A percentile compares a stretch with the other conserved stretches of the same genome.
Evolutionary conservation across 176 grass and related monocot genomes (phyloP).

Genomic region (Phyllostachys edulis): DNA sequence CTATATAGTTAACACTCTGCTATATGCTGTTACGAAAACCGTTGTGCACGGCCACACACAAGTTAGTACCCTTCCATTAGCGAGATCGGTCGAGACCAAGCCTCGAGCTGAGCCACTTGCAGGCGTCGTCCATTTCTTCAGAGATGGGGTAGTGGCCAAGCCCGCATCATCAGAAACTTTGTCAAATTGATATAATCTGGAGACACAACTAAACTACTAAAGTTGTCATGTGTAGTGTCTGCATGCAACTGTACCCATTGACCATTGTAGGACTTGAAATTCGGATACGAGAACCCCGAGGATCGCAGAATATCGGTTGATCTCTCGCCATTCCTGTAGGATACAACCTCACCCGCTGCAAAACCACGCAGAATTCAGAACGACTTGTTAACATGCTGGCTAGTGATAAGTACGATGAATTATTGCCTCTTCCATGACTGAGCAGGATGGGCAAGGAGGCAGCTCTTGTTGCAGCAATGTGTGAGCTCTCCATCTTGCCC

Average conservation of each 20-base stretch:
- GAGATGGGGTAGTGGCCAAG: slow-evolving; percentile 85
- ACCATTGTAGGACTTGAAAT: slow-evolving; percentile 61
- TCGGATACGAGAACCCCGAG: slow-evolving; percentile 68
- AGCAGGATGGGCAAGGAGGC: slow-evolving; percentile 66
- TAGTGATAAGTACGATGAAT: neutral
- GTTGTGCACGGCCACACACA: neutral
- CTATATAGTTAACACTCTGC: neutral
- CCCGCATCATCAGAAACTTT: slow-evolving; percentile 36
- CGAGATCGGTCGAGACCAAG: slow-evolving; percentile 59
- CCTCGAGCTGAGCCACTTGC: slow-evolving; percentile 62
- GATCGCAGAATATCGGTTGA: slow-evolving; percentile 59
- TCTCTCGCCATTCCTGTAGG: slow-evolving; percentile 77
- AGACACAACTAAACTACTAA: neutral
- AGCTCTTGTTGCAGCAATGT: slow-evolving; percentile 60
- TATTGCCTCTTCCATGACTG: slow-evolving; percentile 74
- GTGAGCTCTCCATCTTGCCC: slow-evolving; percentile 72
- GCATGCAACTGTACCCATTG: slow-evolving; percentile 43
- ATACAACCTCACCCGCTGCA: slow-evolving; percentile 80
- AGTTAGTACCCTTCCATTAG: slow-evolving; percentile 16
- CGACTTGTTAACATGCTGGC: neutral
- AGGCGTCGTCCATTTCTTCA: slow-evolving; percentile 91
- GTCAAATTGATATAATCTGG: too few relatives aligned
- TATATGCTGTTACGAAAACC: neutral
- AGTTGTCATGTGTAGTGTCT: neutral
- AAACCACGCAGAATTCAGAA: neutral